Percentiles rank a stretch among this genome's conserved stretches.
Conservation (phyloP, 306 rosid genomes). For the Vigna unguiculata region DNA sequence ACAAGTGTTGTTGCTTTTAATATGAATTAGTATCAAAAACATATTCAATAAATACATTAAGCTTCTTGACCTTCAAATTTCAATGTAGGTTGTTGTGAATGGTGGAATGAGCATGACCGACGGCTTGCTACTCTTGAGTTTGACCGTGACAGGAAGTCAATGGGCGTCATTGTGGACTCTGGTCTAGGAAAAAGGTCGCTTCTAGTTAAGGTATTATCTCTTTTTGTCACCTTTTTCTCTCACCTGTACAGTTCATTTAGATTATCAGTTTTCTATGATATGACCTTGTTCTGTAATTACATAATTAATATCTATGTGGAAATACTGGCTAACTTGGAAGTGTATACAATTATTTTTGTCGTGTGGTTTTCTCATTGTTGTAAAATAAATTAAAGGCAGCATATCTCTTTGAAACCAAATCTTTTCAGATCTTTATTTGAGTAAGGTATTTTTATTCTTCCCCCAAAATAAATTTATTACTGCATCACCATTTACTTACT, state of each 20-base stretch:
- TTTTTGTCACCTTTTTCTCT: not conserved
- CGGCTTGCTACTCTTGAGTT: constrained; percentile 92
- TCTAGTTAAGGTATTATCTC: constrained; percentile 77
- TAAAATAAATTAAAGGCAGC: not conserved
- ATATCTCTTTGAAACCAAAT: not conserved
- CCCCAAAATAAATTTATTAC: not conserved
- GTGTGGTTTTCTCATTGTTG: not conserved
- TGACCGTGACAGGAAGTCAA: constrained; percentile 89
- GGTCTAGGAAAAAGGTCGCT: constrained; percentile 61
- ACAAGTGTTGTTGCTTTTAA: not conserved
- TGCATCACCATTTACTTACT: constrained; percentile 4
- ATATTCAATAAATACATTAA: not conserved
- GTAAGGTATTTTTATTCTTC: not conserved
- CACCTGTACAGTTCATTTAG: not conserved
- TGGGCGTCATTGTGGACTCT: constrained; percentile 80
- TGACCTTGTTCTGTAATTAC: constrained; percentile 14
- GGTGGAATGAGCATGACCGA: constrained; percentile 65
- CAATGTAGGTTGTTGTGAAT: constrained; percentile 67
- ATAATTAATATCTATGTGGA: not conserved
- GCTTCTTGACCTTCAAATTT: constrained; percentile 27
- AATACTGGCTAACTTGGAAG: constrained; percentile 15
- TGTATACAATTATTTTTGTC: not conserved
- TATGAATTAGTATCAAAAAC: not conserved
- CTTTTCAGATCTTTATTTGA: constrained; percentile 6
- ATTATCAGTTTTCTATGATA: not conserved